Evolutionary conservation across 78 protist species (phyloP), one percentile per base, ranked within the genome.

Genomic region (Fonticula alba): DNA sequence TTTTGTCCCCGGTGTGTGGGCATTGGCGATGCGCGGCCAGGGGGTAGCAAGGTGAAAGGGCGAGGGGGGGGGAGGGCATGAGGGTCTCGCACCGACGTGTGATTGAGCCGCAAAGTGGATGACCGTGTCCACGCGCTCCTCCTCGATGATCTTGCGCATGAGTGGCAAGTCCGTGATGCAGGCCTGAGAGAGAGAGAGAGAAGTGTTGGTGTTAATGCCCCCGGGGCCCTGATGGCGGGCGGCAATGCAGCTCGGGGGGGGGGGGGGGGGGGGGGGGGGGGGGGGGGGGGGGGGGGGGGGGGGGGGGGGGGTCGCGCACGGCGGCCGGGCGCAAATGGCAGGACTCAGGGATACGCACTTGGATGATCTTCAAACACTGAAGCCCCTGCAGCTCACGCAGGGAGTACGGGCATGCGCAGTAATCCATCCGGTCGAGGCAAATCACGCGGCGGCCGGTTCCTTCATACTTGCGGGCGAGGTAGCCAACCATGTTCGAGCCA

Each of bases 31-130:
- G n/a, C n/a, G n/a, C n/a, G n/a, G n/a, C n/a, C n/a, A n/a, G n/a
- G n/a, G n/a, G n/a, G n/a, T n/a, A n/a, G n/a, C n/a, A n/a, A n/a
- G 32, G 58, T 54, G 15, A 29, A 7, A 7, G 3, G 31, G 15
- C 31, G 58, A 3, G 32, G 15, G 31, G 15, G 31, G 32, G 31
- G 31, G 20, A 54, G 40, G 15, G 7, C n/a, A n/a, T n/a, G 7
- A 6, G 61, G 19, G 20, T 17, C 26, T 40, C 60, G 24, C 59
- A 38, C 43, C 92, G n/a, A 92, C 97, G 68, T 92, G 95, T 26
- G 88, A 54, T 62, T 86, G 80, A 20, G 97, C 97, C 22, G 97
- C 97, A 37, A 87, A 79, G 69, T 92, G 87, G 24, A 91, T 60
- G 57, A 92, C 76, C 19, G 93, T 84, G 85, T 92, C 97, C 29